Evolutionary conservation across 208 protist genomes (phyloP), one percentile per base, ranked within the genome.

Genomic region (Trichomonas tenax): DNA sequence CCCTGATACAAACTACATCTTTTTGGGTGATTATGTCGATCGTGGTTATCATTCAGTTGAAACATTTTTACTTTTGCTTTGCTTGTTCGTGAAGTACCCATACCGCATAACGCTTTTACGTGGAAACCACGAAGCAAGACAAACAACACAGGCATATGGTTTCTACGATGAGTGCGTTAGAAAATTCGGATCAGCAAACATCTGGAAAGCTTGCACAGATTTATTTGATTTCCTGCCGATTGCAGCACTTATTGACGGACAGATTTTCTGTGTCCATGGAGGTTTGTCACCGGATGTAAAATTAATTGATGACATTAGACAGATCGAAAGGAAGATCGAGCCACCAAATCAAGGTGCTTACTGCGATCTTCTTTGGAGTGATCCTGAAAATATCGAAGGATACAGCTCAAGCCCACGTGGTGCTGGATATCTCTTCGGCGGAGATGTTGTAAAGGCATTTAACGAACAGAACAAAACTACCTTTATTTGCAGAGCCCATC

Each of bases 191-290:
- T 96, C 97, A 99, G 95, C 98, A 26, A 98, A 98, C 96, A 97
- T 97, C 17, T 98, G 99, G 99, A 98, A 98, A 95, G 98, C 98
- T 72, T 99, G 99, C 97, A 99, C 99, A 0, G 99, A 99, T 96
- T 98, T 99, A 31, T 99, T 99, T 97, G 99, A 99, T 97, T 99
- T 99, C 96, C 98, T 99, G 11, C 98, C 98, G 15, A 98, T 99
- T 6, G 98, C 98, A 38, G 99, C 99, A 46, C 96, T 99, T 0
- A 96, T 97, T 40, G 97, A 97, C 93, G 86, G 96, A 6, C 14
- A 95, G 40, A 97, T 98, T 10, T 96, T 99, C 17, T 99, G 98
- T 96, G 98, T 98, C 40, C 98, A 98, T 96, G 98, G 98, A 72
- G 98, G 98, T 45, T 97, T 98, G 17, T 98, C 98, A 11, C 98